Conservation (phyloP, 2,329 filamentous ascomycete species). For the Beauveria scarabaeidicola region DNA sequence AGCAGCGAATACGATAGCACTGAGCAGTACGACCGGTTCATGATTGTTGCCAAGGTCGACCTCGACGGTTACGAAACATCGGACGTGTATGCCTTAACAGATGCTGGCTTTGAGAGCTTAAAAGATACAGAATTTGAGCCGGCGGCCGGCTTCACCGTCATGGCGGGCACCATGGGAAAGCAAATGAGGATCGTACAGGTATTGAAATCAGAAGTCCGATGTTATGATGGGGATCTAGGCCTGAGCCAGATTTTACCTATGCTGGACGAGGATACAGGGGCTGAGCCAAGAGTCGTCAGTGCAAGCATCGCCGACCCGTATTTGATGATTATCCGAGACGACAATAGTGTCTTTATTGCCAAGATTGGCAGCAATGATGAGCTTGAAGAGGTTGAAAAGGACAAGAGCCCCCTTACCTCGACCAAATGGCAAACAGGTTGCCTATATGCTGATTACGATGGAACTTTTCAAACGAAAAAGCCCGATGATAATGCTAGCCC, state of each 20-base stretch:
- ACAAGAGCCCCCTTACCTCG: conserved; percentile 44
- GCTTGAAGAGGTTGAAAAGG: conserved; percentile 68
- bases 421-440: conserved; percentile 78
- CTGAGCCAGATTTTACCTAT: conserved; percentile 88
- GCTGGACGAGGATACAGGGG: conserved; percentile 81
- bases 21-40: conserved; percentile 64
- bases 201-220: conserved; percentile 75
- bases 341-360: conserved; percentile 70
- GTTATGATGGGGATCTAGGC: conserved; percentile 83
- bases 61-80: conserved; percentile 66
- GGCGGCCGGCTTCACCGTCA: conserved; percentile 76
- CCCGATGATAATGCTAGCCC: conserved; percentile 32
- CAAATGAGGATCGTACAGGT: conserved; percentile 81
- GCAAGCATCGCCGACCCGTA: conserved; percentile 85
- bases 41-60: conserved; percentile 71
- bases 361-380: conserved; percentile 72
- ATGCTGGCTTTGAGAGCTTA: conserved; percentile 63
- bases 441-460: conserved; percentile 62
- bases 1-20: conserved; percentile 49
- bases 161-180: conserved; percentile 74
- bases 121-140: conserved; percentile 86
- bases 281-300: conserved; percentile 67
- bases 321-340: conserved; percentile 72
- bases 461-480: conserved; percentile 41
- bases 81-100: conserved; percentile 68